Base-by-base conservation (phyloP, 495 filamentous ascomycete genomes). In the Hyphodiscus hymeniophilus region DNA sequence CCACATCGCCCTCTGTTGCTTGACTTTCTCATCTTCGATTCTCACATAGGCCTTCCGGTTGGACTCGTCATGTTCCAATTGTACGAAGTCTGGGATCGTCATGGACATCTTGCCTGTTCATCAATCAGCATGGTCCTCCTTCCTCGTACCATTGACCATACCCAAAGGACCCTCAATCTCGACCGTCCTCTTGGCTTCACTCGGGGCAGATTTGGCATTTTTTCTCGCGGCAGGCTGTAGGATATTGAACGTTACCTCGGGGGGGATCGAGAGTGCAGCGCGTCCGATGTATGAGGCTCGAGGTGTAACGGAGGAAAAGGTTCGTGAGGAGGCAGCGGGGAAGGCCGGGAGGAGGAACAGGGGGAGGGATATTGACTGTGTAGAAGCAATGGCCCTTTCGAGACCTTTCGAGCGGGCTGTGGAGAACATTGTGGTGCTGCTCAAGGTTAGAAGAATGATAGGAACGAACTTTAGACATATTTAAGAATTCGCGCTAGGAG, bases 1-100 rank as follows among this genome's bases (percentile, higher is more conserved):
- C 92, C 92, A 98, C 91, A 97, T 97, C 65, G 85, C 91, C 60
- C 87, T 79, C 67, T 98, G 92, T 42, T 84, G 74, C 58, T 81
- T 77, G 20, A 78, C 53, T 5, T 72, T 56, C 8, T 63, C 57
- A 64, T 96, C 76, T 50, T 79, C 54, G 12, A 96, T 72, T 26
- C 70, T 79, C 42, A 98, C 60, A 7, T 66, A 74, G 8, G 80
- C 81, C 59, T 80, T 85, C 34, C 72, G 66, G 18, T 68, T 59
- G 7, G 69, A 64, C 30, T 70, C 65, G 57, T 92, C 81, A 32
- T 82, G 74, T 48, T 77, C 69, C 40, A 95, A 72, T 15, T 68
- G 79, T 51, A 97, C 66, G 32, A 64, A 97, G 0, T 77, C 67
- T 33, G 87, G 89, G 13, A 95, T 67, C 13, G 72, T 68, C 54